Evolutionary conservation across 2,329 filamentous ascomycete species (phyloP).

Genomic region (Cercospora sojina): DNA sequence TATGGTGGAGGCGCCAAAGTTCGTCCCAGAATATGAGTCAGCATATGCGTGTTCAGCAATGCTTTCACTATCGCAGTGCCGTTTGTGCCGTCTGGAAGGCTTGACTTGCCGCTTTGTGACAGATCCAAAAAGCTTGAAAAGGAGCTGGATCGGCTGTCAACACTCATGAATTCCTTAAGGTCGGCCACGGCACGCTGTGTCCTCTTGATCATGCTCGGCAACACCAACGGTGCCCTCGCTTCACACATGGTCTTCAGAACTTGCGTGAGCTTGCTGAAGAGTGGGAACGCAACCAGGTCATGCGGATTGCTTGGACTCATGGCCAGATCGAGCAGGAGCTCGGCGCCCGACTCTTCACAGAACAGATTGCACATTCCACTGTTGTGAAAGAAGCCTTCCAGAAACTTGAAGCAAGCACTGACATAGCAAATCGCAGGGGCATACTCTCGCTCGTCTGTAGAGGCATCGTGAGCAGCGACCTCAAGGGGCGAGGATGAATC

Average conservation of each 20-base stretch:
- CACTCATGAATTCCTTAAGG: conserved; percentile 63
- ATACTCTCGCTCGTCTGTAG: conserved; percentile 40
- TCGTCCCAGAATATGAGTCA: conserved; percentile 67
- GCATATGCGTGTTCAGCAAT: conserved; percentile 71
- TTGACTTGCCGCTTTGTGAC: conserved; percentile 34
- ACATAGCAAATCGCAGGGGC: conserved; percentile 57
- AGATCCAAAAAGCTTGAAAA: conserved; percentile 27
- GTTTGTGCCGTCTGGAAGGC: conserved; percentile 40
- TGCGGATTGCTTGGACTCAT: conserved; percentile 77
- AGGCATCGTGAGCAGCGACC: conserved; percentile 31
- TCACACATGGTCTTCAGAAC: conserved; percentile 79
- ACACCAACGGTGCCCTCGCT: conserved; percentile 71
- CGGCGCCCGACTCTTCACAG: conserved; percentile 75
- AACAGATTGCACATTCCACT: conserved; percentile 69
- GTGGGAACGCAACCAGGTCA: conserved; percentile 65
- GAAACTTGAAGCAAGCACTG: conserved; percentile 71
- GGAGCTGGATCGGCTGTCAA: conserved; percentile 21
- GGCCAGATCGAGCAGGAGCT: conserved; percentile 79
- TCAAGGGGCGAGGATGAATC: not conserved
- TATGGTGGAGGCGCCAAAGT: conserved; percentile 33
- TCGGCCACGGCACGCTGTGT: conserved; percentile 67
- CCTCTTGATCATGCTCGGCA: conserved; percentile 77
- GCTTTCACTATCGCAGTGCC: conserved; percentile 80
- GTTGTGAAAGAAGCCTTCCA: conserved; percentile 75
- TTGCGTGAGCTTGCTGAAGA: conserved; percentile 68